Evolutionary conservation across 139 green algal genomes (phyloP).

Genomic region (Pedinophyceae sp.): DNA sequence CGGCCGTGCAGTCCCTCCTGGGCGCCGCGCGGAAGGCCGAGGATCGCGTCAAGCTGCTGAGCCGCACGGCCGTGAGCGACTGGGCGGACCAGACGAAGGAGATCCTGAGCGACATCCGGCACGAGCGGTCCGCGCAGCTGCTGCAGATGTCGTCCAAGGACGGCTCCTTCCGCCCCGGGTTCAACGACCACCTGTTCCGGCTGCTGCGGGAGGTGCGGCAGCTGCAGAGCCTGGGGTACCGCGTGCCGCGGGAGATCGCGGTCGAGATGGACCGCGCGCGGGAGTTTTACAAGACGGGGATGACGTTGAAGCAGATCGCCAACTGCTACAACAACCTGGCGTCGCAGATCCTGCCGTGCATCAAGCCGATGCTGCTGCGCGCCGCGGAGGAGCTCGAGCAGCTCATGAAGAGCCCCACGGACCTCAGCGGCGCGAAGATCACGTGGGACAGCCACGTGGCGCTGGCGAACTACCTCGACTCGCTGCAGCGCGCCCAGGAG

Average conservation of each 20-base stretch:
- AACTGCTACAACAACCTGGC: slow-evolving; percentile 79
- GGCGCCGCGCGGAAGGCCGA: not conserved
- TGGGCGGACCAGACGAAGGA: not conserved
- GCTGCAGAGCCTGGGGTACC: slow-evolving; percentile 42
- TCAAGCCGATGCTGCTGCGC: slow-evolving; percentile 70
- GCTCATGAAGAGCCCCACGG: slow-evolving; percentile 39
- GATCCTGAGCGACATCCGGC: not conserved
- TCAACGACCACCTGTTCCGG: slow-evolving; percentile 45
- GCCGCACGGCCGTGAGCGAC: not conserved
- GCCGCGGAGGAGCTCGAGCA: slow-evolving; percentile 53
- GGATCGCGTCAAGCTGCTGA: too few species aligned
- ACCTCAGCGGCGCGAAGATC: slow-evolving; percentile 7
- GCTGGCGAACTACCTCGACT: slow-evolving; percentile 49
- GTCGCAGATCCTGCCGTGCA: slow-evolving; percentile 59
- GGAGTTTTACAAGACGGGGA: slow-evolving; percentile 5
- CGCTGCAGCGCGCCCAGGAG: slow-evolving; percentile 70
- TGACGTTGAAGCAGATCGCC: slow-evolving; percentile 40
- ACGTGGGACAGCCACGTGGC: not conserved
- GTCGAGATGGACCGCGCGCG: slow-evolving; percentile 15
- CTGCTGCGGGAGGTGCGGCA: slow-evolving; percentile 54
- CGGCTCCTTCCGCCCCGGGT: slow-evolving; percentile 6
- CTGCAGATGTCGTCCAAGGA: slow-evolving; percentile 1
- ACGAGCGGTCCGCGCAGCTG: not conserved
- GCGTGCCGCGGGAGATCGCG: slow-evolving; percentile 28
- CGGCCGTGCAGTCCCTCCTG: not conserved